Conservation (phyloP, 495 filamentous ascomycete species). For the Rhypophila decipiens region DNA sequence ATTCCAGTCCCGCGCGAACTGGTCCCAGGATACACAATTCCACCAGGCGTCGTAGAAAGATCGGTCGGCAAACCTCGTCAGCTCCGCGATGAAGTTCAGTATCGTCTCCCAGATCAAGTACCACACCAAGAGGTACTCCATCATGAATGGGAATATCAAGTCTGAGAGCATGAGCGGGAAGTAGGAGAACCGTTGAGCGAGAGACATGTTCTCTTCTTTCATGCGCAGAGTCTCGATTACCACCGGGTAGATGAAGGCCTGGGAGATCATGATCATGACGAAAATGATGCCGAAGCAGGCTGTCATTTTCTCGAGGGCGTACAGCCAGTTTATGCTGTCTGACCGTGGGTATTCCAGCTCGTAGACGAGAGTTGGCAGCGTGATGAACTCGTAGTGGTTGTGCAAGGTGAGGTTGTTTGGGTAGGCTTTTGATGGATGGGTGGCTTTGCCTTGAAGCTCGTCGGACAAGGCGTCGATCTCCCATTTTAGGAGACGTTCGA, state of each 20-base stretch:
- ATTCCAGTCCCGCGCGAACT: slow-evolving; percentile 74
- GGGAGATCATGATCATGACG: slow-evolving; percentile 55
- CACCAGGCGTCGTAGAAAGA: slow-evolving; percentile 73
- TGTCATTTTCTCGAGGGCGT: slow-evolving; percentile 60
- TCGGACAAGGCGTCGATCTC: slow-evolving; percentile 56
- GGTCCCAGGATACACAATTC: slow-evolving; percentile 56
- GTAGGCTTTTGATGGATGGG: slow-evolving; percentile 39
- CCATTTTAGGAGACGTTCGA: slow-evolving; percentile 51
- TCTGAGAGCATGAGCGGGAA: slow-evolving; percentile 67
- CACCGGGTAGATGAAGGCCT: slow-evolving; percentile 55
- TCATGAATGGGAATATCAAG: slow-evolving; percentile 67
- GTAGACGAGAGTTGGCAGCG: slow-evolving; percentile 68
- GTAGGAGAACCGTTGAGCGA: slow-evolving; percentile 51
- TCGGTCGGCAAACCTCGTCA: slow-evolving; percentile 70
- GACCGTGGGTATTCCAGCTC: slow-evolving; percentile 71
- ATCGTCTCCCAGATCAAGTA: slow-evolving; percentile 79
- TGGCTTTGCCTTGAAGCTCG: slow-evolving; percentile 57
- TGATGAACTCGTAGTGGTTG: slow-evolving; percentile 66
- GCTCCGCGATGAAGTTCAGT: slow-evolving; percentile 66
- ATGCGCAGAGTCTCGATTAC: slow-evolving; percentile 58
- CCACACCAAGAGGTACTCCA: slow-evolving; percentile 65
- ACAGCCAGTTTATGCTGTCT: slow-evolving; percentile 60
- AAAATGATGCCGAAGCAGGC: slow-evolving; percentile 64
- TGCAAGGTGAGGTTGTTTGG: slow-evolving; percentile 58
- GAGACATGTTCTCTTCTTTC: slow-evolving; percentile 55